Evolutionary conservation across 2,329 filamentous ascomycete genomes (phyloP).

Genomic region (Neonectria ditissima): DNA sequence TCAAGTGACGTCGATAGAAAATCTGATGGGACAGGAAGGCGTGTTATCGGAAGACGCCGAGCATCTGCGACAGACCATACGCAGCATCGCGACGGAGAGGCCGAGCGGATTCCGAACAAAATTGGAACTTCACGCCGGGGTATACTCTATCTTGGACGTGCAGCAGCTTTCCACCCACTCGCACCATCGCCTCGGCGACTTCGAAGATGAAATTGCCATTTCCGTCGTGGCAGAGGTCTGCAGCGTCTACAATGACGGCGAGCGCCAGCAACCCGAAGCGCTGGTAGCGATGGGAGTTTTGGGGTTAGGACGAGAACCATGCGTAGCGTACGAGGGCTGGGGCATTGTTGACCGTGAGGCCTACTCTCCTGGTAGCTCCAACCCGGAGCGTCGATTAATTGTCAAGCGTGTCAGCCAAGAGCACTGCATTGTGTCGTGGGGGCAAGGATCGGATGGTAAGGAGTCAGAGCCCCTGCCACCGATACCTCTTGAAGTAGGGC

Average conservation of each 20-base stretch:
- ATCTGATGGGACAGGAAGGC: conserved; percentile 26
- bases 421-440: conserved; percentile 69
- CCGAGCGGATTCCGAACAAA: conserved; percentile 30
- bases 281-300: conserved; percentile 69
- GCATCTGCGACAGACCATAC: conserved; percentile 17
- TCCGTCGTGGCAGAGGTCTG: conserved; percentile 71
- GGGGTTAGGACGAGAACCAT: conserved; percentile 72
- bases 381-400: conserved; percentile 55
- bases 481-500: conserved; percentile 60
- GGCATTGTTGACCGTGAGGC: conserved; percentile 62
- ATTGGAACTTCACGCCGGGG: conserved; percentile 73
- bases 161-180: conserved; percentile 72
- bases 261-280: conserved; percentile 58
- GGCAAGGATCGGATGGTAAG: conserved; percentile 31
- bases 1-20: conserved; percentile 46
- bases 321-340: conserved; percentile 70
- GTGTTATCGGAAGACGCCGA: conserved; percentile 1
- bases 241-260: conserved; percentile 64
- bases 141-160: conserved; percentile 73
- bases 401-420: conserved; percentile 74
- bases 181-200: conserved; percentile 41
- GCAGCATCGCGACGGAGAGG: background rate
- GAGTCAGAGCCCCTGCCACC: background rate
- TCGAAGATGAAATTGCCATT: conserved; percentile 63
- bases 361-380: background rate